A percentile compares a stretch with the other conserved stretches of the same genome.
Conservation (phyloP, 371 early-diverging fungal species). For the Actinomortierella ambigua region DNA sequence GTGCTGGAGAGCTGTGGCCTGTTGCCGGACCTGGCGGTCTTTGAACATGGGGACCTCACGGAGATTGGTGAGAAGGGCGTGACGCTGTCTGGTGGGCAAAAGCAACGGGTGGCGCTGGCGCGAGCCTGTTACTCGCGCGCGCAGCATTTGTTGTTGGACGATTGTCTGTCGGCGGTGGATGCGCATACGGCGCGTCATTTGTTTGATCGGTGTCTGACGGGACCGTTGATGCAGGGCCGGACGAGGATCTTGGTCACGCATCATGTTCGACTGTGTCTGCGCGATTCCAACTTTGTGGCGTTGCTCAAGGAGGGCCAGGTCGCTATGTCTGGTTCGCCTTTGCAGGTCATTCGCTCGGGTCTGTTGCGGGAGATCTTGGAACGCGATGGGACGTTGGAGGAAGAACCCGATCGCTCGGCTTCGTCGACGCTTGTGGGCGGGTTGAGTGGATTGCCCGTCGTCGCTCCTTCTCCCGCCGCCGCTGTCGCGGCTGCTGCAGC, state of each 20-base stretch:
- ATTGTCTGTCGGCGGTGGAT: conserved; percentile 82
- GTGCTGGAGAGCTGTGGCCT: conserved; percentile 67
- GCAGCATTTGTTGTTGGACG: conserved; percentile 77
- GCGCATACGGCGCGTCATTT: conserved; percentile 88
- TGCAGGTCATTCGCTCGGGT: conserved; percentile 47
- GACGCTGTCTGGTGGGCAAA: conserved; percentile 77
- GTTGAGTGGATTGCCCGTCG: neutral
- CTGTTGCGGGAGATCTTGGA: conserved; percentile 35
- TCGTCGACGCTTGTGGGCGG: conserved; percentile 9
- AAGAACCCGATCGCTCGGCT: conserved; percentile 19
- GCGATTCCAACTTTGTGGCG: conserved; percentile 65
- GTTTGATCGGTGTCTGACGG: conserved; percentile 73
- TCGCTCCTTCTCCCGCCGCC: neutral
- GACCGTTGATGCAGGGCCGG: conserved; percentile 70
- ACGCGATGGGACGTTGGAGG: conserved; percentile 26
- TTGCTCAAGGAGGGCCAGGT: conserved; percentile 63
- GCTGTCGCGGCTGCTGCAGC: neutral
- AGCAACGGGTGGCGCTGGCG: conserved; percentile 80
- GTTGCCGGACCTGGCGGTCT: conserved; percentile 71
- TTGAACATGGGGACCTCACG: conserved; percentile 87
- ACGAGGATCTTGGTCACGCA: conserved; percentile 90
- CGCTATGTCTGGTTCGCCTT: conserved; percentile 48
- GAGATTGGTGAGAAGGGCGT: conserved; percentile 91
- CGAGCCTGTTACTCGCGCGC: conserved; percentile 82
- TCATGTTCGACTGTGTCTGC: conserved; percentile 77